Percentiles rank a stretch among this genome's conserved stretches.
These are phyloP conservation scores for Mucor piriformis DNA, from an alignment of 371 early-diverging fungal species.

Conservation along the genomic window DNA sequence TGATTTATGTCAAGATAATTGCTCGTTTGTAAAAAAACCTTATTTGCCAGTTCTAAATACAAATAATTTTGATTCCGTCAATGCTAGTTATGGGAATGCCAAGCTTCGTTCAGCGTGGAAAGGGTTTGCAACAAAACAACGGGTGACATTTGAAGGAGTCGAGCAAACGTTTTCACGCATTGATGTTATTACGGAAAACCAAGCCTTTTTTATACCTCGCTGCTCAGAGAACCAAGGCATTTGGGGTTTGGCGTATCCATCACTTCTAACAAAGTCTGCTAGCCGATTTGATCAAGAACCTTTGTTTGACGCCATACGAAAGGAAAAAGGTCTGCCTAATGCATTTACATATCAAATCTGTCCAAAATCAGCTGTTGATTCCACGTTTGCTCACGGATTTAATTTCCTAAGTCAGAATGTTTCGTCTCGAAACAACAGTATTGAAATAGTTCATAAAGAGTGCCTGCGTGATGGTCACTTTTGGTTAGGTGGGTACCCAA, in stretches of 20 bases:
- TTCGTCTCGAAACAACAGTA: background rate
- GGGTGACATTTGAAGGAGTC: slow-evolving; percentile 2
- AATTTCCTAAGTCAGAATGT: slow-evolving; percentile 3
- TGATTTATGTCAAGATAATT: slow-evolving; percentile 3
- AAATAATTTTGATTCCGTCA: slow-evolving; percentile 5
- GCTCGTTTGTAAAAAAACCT: slow-evolving; percentile 13
- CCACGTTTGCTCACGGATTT: slow-evolving; percentile 5
- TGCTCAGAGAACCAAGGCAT: slow-evolving; percentile 13
- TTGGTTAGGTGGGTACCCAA: slow-evolving; percentile 16
- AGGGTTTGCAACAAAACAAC: slow-evolving; percentile 9
- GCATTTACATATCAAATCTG: slow-evolving; percentile 15
- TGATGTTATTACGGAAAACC: slow-evolving; percentile 11
- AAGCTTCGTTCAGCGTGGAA: slow-evolving; percentile 11
- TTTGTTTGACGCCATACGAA: slow-evolving; percentile 6
- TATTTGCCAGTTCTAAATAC: slow-evolving; percentile 6
- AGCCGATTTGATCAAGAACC: background rate
- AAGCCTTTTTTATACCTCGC: slow-evolving; percentile 8
- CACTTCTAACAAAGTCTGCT: slow-evolving; percentile 5
- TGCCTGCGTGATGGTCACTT: slow-evolving; percentile 11
- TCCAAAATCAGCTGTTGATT: slow-evolving; percentile 14
- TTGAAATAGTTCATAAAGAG: background rate
- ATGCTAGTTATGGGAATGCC: slow-evolving; percentile 12
- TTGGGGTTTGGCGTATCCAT: slow-evolving; percentile 9
- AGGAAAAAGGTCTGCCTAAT: slow-evolving; percentile 9
- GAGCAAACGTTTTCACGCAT: slow-evolving; percentile 1